phyloP scores from a whole-genome alignment of 495 filamentous ascomycete genomes.

The Cetradonia linearis region DNA sequence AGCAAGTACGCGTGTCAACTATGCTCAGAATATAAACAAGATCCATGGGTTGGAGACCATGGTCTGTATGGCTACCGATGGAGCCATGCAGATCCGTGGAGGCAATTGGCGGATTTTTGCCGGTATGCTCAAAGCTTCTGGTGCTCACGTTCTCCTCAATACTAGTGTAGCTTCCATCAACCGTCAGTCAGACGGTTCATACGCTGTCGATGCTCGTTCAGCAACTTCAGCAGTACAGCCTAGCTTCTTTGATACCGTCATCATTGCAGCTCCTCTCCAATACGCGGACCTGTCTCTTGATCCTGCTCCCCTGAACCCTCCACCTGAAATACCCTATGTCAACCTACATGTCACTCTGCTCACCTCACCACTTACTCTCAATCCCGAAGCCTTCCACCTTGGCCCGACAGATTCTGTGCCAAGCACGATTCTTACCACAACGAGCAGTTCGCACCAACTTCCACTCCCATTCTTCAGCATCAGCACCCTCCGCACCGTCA shows the following conservation, averaged over 20 bases:
- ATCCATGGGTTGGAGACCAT: slow-evolving; percentile 89
- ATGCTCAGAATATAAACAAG: slow-evolving; percentile 72
- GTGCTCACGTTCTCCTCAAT: slow-evolving; percentile 53
- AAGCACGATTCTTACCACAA: slow-evolving; percentile 68
- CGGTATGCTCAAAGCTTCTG: slow-evolving; percentile 58
- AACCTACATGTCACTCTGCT: slow-evolving; percentile 82
- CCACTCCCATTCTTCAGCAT: slow-evolving; percentile 77
- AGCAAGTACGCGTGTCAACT: slow-evolving; percentile 88
- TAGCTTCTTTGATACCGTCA: slow-evolving; percentile 57
- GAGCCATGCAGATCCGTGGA: slow-evolving; percentile 65
- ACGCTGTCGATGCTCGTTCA: slow-evolving; percentile 35
- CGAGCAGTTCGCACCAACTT: slow-evolving; percentile 49
- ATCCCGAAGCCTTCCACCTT: slow-evolving; percentile 60
- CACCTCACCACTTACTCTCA: slow-evolving; percentile 59
- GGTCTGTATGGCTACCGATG: slow-evolving; percentile 87
- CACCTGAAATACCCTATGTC: slow-evolving; percentile 71
- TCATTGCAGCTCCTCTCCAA: slow-evolving; percentile 71
- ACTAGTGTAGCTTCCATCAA: slow-evolving; percentile 54
- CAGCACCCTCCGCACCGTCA: slow-evolving; percentile 57
- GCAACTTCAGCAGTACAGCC: slow-evolving; percentile 15
- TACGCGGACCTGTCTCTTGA: slow-evolving; percentile 57
- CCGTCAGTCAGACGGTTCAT: slow-evolving; percentile 38
- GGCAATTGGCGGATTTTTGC: slow-evolving; percentile 96
- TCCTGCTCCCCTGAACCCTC: slow-evolving; percentile 31
- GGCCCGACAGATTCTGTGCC: slow-evolving; percentile 40